Percentiles rank a stretch among this genome's conserved stretches.
Conservation (phyloP, 2,329 filamentous ascomycete genomes). For the Xylariaceae sp. region DNA sequence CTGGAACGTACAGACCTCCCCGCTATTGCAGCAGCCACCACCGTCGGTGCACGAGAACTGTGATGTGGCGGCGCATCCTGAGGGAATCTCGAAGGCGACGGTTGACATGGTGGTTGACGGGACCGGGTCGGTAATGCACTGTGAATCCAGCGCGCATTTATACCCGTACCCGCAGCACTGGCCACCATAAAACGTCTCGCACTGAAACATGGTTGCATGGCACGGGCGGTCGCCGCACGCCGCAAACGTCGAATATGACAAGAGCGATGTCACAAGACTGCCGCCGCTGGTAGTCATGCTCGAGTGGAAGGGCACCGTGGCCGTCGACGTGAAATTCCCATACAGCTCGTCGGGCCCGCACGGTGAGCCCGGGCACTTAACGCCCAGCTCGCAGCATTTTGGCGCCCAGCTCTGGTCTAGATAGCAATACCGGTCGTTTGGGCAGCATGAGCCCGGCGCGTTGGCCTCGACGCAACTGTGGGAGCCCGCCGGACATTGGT, state of each 20-base stretch:
- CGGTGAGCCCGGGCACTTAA: constrained; percentile 14
- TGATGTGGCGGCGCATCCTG: constrained; percentile 42
- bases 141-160: constrained; percentile 35
- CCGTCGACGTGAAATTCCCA: constrained; percentile 21
- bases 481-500: constrained; percentile 11
- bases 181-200: constrained; percentile 39
- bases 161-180: constrained; percentile 45
- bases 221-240: constrained; percentile 27
- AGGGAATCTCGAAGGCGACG: constrained; percentile 33
- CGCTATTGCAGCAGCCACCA: constrained; percentile 46
- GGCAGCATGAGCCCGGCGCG: constrained; percentile 18
- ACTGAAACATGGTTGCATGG: constrained; percentile 36
- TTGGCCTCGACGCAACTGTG: constrained; percentile 25
- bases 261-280: constrained; percentile 3
- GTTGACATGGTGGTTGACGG: constrained; percentile 23
- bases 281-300: neutral
- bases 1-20: constrained; percentile 29
- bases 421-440: constrained; percentile 27
- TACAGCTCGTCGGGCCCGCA: constrained; percentile 15
- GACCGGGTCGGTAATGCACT: constrained; percentile 31
- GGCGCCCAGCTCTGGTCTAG: constrained; percentile 14
- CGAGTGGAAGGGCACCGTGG: constrained; percentile 4
- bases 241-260: neutral
- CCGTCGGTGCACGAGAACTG: constrained; percentile 39
- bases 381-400: constrained; percentile 24